phyloP scores from a whole-genome alignment of 2,329 filamentous ascomycete genomes.

The Pestalotiopsis fici region DNA sequence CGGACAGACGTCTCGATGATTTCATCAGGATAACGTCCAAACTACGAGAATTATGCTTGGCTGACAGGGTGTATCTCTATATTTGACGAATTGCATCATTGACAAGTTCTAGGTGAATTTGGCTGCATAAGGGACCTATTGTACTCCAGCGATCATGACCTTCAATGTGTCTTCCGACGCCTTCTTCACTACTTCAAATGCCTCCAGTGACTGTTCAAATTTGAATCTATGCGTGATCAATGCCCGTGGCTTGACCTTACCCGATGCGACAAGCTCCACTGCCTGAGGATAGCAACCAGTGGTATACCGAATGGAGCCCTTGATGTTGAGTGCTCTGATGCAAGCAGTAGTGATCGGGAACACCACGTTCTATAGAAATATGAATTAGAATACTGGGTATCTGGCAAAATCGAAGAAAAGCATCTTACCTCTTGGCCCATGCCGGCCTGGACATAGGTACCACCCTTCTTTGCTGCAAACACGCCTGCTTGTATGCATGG shows the following conservation, averaged over 20 bases:
- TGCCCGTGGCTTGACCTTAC: slow-evolving; percentile 39
- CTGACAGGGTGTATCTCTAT: too few species aligned
- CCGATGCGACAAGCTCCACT: slow-evolving; percentile 48
- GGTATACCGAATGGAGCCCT: slow-evolving; percentile 53
- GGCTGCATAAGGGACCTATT: background rate
- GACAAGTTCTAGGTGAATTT: background rate
- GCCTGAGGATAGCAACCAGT: slow-evolving; percentile 50
- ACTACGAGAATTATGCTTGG: too few species aligned
- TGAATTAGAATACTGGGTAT: background rate
- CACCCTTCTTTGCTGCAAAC: slow-evolving; percentile 43
- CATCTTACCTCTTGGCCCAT: slow-evolving; percentile 44
- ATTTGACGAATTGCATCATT: too few species aligned
- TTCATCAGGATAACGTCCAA: too few species aligned
- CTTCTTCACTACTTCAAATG: slow-evolving; percentile 18
- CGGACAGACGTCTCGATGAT: too few species aligned
- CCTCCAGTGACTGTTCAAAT: slow-evolving; percentile 22
- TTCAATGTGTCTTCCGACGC: slow-evolving; percentile 20
- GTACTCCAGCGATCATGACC: slow-evolving; percentile 22
- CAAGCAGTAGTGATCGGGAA: slow-evolving; percentile 53
- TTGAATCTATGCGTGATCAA: slow-evolving; percentile 38
- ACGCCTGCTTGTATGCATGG: slow-evolving; percentile 49
- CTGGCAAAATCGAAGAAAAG: too few species aligned
- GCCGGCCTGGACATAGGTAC: slow-evolving; percentile 52
- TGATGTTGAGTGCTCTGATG: slow-evolving; percentile 46
- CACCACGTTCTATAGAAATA: slow-evolving; percentile 37